Evolutionary conservation across 495 filamentous ascomycete genomes (phyloP).

Genomic region (Aspergillus mulundensis): DNA sequence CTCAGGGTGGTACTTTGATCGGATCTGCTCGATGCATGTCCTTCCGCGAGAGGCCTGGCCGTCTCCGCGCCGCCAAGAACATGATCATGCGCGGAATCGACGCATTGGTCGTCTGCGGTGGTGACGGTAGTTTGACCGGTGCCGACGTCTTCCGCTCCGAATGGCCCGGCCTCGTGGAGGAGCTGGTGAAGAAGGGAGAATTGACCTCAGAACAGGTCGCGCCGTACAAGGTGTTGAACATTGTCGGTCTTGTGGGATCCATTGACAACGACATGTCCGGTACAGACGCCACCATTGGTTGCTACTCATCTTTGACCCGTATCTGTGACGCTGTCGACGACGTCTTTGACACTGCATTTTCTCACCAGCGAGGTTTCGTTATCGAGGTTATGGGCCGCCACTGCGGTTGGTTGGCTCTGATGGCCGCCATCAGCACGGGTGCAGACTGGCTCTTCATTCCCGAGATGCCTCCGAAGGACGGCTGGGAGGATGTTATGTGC

Average conservation of each 20-base stretch:
- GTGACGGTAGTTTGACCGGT: slow-evolving; percentile 95
- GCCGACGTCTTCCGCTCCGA: slow-evolving; percentile 90
- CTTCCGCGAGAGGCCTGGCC: slow-evolving; percentile 82
- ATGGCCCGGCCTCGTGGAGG: slow-evolving; percentile 81
- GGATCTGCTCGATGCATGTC: slow-evolving; percentile 87
- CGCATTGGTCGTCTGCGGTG: slow-evolving; percentile 93
- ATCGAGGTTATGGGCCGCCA: slow-evolving; percentile 99
- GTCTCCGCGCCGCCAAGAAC: slow-evolving; percentile 84
- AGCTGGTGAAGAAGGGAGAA: slow-evolving; percentile 68
- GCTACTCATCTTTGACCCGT: slow-evolving; percentile 84
- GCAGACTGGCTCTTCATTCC: slow-evolving; percentile 97
- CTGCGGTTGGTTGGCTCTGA: slow-evolving; percentile 96
- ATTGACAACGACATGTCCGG: slow-evolving; percentile 98
- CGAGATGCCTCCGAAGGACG: slow-evolving; percentile 82
- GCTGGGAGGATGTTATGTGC: slow-evolving; percentile 92
- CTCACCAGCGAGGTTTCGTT: slow-evolving; percentile 96
- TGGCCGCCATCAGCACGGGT: slow-evolving; percentile 92
- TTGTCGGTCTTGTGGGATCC: slow-evolving; percentile 91
- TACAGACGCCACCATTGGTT: slow-evolving; percentile 97
- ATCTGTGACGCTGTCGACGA: slow-evolving; percentile 95
- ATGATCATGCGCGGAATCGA: slow-evolving; percentile 90
- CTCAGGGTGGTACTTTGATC: slow-evolving; percentile 93
- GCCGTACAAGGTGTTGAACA: slow-evolving; percentile 79
- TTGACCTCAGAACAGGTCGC: slow-evolving; percentile 64
- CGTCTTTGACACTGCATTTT: slow-evolving; percentile 94